Evolutionary conservation across 306 rosid species (phyloP).

Genomic region (Hippophae tibetana): DNA sequence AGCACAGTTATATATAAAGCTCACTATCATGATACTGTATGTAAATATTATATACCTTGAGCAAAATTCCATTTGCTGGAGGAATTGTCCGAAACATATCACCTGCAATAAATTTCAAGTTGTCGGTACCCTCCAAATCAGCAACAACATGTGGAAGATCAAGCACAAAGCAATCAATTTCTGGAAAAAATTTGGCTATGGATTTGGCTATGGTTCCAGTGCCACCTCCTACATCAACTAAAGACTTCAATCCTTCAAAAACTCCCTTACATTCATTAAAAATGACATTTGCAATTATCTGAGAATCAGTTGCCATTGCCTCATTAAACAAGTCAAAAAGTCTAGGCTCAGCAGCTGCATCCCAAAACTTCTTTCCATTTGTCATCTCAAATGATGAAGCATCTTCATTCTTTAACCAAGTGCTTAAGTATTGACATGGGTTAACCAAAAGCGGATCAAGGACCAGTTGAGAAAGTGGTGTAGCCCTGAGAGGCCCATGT

Average conservation of each 20-base stretch:
- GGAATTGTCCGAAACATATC: conserved; percentile 25
- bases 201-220: conserved; percentile 26
- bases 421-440: neutral
- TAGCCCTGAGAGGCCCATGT: neutral
- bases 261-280: conserved; percentile 12
- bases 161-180: conserved; percentile 25
- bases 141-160: conserved; percentile 30
- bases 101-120: conserved; percentile 15
- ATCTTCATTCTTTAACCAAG: conserved; percentile 20
- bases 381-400: conserved; percentile 10
- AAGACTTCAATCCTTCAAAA: conserved; percentile 24
- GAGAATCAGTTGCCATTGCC: conserved; percentile 27
- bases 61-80: conserved; percentile 20
- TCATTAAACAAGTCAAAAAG: conserved; percentile 13
- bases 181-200: conserved; percentile 24
- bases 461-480: neutral
- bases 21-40: too few species aligned
- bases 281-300: conserved; percentile 3
- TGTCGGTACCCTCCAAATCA: conserved; percentile 5
- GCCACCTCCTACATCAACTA: conserved; percentile 43
- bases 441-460: neutral
- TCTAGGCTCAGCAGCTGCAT: conserved; percentile 10
- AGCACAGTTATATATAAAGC: too few species aligned
- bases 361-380: conserved; percentile 22
- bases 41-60: conserved; percentile 8